Evolutionary conservation across 371 early-diverging fungal genomes (phyloP).

Genomic region (Paramicrosporidium saccamoebae): DNA sequence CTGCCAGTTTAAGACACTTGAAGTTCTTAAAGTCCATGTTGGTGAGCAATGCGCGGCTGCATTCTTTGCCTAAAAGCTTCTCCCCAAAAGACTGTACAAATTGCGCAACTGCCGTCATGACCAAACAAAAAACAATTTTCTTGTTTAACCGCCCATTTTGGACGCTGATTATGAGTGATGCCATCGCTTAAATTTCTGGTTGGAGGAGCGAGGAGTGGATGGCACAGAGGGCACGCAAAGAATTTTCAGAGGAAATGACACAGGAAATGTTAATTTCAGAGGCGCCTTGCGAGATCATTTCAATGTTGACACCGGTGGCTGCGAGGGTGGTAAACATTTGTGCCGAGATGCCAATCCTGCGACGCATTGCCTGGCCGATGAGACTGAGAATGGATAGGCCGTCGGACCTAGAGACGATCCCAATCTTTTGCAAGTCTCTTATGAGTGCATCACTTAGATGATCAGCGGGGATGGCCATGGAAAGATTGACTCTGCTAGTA

Average conservation of each 20-base stretch:
- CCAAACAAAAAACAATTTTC: too few species aligned
- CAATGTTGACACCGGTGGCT: constrained; percentile 60
- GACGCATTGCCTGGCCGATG: constrained; percentile 79
- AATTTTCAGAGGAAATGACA: constrained; percentile 40
- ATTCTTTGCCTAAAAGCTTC: constrained; percentile 24
- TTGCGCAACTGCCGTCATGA: too few species aligned
- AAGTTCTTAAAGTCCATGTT: constrained; percentile 19
- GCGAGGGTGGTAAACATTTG: constrained; percentile 73
- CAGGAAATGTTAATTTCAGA: constrained; percentile 90
- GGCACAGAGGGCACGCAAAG: constrained; percentile 36
- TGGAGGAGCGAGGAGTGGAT: constrained; percentile 41
- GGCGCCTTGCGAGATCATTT: constrained; percentile 92
- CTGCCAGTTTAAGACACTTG: constrained; percentile 32
- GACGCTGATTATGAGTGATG: too few species aligned
- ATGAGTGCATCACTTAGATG: too few species aligned
- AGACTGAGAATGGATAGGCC: constrained; percentile 76
- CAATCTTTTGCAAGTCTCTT: constrained; percentile 30
- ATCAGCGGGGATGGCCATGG: constrained; percentile 57
- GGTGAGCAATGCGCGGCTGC: constrained; percentile 25
- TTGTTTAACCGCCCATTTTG: too few species aligned
- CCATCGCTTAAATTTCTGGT: too few species aligned
- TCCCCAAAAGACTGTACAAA: too few species aligned
- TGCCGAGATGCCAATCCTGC: constrained; percentile 75
- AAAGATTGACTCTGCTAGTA: constrained; percentile 78
- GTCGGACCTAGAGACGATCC: constrained; percentile 30